Percentiles rank a stretch among this genome's conserved stretches.
These are phyloP conservation scores for Globisporangium paroecandrum DNA, from an alignment of 352 stramenopile species.

Conservation along the genomic window DNA sequence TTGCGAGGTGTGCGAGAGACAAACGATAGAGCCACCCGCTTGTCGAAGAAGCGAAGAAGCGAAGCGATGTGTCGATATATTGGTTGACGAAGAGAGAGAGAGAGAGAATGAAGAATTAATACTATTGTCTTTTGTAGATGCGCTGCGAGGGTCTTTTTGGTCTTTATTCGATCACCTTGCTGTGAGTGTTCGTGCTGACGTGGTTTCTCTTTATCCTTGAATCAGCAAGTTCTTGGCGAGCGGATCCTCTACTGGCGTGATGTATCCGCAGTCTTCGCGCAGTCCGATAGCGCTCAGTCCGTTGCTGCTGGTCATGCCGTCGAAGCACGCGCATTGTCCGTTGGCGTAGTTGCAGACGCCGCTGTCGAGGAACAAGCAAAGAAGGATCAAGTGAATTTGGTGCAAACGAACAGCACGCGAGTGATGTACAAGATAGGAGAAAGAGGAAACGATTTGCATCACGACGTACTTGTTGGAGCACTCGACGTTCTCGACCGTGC, in stretches of 20 bases:
- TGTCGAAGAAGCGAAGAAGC: not conserved
- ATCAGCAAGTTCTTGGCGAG: constrained; percentile 31
- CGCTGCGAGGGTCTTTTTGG: not conserved
- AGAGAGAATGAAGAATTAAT: constrained; percentile 9
- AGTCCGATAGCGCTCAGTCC: constrained; percentile 42
- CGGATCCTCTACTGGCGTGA: constrained; percentile 37
- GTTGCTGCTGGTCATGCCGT: constrained; percentile 70
- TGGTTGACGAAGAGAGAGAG: not conserved
- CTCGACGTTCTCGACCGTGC: constrained; percentile 65
- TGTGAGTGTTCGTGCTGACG: not conserved
- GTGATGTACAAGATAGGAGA: not conserved
- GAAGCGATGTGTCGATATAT: constrained; percentile 7
- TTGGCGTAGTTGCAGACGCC: constrained; percentile 56
- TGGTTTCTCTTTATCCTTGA: constrained; percentile 13
- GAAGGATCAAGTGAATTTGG: not conserved
- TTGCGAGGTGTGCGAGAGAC: not conserved
- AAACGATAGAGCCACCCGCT: constrained; percentile 2
- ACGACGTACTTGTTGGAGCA: constrained; percentile 70
- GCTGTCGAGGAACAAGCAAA: constrained; percentile 14
- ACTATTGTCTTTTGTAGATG: constrained; percentile 12
- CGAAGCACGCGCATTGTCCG: constrained; percentile 59
- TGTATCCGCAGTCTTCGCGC: constrained; percentile 59
- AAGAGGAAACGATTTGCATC: not conserved
- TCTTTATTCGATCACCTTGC: not conserved
- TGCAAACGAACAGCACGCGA: not conserved